Evolutionary conservation across 140 eudicot species (phyloP).

Genomic region (Oenanthe javanica): DNA sequence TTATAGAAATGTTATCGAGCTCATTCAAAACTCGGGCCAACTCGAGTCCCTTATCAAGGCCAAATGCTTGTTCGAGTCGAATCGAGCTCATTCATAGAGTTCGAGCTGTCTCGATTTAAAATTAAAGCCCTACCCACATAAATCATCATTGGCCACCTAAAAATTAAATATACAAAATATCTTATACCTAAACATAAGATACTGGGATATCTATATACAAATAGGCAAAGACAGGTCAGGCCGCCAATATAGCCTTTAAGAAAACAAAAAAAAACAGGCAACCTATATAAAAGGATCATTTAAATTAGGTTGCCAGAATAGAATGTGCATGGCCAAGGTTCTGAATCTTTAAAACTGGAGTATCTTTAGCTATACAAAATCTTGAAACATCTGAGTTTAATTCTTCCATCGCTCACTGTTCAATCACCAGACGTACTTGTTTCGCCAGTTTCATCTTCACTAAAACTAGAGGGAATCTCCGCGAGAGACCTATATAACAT

Average conservation of each 20-base stretch:
- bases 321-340: neutral
- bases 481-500: constrained; percentile 36
- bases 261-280: neutral
- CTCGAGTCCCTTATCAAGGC: neutral
- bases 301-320: neutral
- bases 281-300: neutral
- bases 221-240: neutral
- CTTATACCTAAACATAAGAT: neutral
- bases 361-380: neutral
- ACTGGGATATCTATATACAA: neutral
- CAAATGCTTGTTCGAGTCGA: neutral
- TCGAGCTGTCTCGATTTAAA: neutral
- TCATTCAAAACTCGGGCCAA: neutral
- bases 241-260: neutral
- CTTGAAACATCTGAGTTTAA: neutral
- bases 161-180: neutral
- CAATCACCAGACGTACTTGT: constrained; percentile 45
- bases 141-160: neutral
- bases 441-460: constrained; percentile 81
- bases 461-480: constrained; percentile 63
- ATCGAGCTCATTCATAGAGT: neutral
- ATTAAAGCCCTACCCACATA: neutral
- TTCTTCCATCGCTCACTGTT: neutral
- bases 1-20: neutral
- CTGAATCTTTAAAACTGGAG: neutral